phyloP scores from a whole-genome alignment of 2,329 filamentous ascomycete species.

The Macrophomina tecta region DNA sequence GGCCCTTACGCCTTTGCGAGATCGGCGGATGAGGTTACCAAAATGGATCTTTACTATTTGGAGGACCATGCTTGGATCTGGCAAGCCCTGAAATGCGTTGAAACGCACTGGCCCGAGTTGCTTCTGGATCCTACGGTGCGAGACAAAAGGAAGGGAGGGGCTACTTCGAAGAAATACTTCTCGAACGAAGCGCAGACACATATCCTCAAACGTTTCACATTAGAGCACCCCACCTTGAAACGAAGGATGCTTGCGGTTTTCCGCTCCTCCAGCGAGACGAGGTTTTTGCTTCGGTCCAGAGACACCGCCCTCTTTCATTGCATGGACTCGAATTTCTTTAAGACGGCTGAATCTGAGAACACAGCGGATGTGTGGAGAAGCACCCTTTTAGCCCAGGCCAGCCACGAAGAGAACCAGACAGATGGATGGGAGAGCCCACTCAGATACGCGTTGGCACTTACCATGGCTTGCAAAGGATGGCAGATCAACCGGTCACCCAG shows the following conservation, averaged over 20 bases:
- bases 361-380: background rate
- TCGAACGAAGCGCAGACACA: background rate
- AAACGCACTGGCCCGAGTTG: background rate
- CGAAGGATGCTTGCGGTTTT: background rate
- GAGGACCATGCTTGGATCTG: slow-evolving; percentile 22
- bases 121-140: no score
- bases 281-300: background rate
- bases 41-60: background rate
- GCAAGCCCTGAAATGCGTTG: slow-evolving; percentile 1
- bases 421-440: background rate
- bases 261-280: background rate
- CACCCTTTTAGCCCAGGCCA: background rate
- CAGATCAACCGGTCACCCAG: background rate
- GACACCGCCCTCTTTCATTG: background rate
- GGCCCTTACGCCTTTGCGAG: slow-evolving; percentile 7
- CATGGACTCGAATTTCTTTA: slow-evolving; percentile 19
- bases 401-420: background rate
- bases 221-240: background rate
- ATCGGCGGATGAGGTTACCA: background rate
- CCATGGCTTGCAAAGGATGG: background rate
- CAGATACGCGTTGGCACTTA: background rate
- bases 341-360: background rate
- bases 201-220: background rate
- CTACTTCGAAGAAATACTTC: background rate
- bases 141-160: background rate